phyloP scores from a whole-genome alignment of 2,329 filamentous ascomycete genomes.

The Penicillium sp. region DNA sequence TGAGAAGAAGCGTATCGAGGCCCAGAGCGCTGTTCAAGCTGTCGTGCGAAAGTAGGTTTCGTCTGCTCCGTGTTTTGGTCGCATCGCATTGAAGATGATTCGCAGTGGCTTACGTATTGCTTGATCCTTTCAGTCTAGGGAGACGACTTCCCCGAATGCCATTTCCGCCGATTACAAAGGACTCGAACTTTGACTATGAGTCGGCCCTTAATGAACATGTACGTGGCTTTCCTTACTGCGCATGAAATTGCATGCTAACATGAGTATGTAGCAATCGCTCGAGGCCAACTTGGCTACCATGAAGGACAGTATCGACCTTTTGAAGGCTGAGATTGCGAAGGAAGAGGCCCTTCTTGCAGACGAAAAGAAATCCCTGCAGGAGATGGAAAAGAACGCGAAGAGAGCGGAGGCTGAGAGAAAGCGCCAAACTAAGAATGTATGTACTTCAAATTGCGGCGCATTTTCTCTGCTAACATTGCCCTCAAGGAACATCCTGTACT shows the following conservation, averaged over 20 bases:
- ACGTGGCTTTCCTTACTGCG: constrained; percentile 10
- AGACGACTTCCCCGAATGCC: constrained; percentile 45
- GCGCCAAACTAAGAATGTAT: constrained; percentile 41
- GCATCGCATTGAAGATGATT: background rate
- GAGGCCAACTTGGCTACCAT: constrained; percentile 40
- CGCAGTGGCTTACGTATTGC: background rate
- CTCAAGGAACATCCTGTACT: constrained; percentile 41
- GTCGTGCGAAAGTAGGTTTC: constrained; percentile 40
- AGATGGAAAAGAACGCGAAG: constrained; percentile 44
- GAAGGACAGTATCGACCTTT: constrained; percentile 37
- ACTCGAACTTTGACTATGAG: constrained; percentile 44
- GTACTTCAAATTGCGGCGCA: background rate
- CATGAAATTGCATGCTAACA: constrained; percentile 10
- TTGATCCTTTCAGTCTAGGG: constrained; percentile 28
- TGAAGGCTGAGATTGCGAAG: constrained; percentile 41
- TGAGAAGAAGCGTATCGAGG: constrained; percentile 42
- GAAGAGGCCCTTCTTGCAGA: constrained; percentile 41
- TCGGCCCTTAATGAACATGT: constrained; percentile 43
- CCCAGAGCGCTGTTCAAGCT: constrained; percentile 39
- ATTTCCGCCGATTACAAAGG: constrained; percentile 43
- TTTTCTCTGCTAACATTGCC: constrained; percentile 13
- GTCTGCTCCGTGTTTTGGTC: background rate
- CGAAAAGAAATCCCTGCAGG: constrained; percentile 39
- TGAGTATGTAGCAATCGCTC: constrained; percentile 29
- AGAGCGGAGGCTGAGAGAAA: constrained; percentile 37